phyloP scores from a whole-genome alignment of 257 asterid species.

The Plantago major region DNA sequence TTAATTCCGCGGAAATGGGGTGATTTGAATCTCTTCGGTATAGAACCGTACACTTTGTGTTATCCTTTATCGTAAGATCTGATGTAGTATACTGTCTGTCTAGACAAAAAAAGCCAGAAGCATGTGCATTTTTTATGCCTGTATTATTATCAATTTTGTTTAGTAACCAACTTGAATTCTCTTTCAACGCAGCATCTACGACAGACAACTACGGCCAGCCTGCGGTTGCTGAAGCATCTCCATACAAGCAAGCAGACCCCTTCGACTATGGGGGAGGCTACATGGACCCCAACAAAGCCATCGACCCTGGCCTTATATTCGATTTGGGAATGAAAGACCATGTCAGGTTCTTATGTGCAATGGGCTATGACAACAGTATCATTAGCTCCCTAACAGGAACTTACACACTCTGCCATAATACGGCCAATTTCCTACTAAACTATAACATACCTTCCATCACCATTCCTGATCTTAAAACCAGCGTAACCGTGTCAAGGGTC shows the following conservation, averaged over 20 bases:
- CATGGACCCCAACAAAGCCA: slow-evolving; percentile 36
- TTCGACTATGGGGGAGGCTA: slow-evolving; percentile 37
- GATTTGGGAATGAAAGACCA: slow-evolving; percentile 21
- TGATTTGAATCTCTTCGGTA: too few species aligned
- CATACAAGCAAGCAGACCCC: slow-evolving; percentile 36
- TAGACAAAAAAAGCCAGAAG: too few species aligned
- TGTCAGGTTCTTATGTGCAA: slow-evolving; percentile 27
- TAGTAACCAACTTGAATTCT: background rate
- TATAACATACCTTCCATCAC: slow-evolving; percentile 35
- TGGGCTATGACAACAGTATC: slow-evolving; percentile 29
- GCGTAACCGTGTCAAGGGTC: slow-evolving; percentile 25
- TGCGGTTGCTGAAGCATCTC: slow-evolving; percentile 37
- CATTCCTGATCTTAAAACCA: slow-evolving; percentile 27
- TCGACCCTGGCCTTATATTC: slow-evolving; percentile 33
- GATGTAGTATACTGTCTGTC: too few species aligned
- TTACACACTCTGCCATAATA: slow-evolving; percentile 6
- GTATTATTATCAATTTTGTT: too few species aligned
- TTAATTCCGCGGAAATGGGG: too few species aligned
- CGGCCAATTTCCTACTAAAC: slow-evolving; percentile 20
- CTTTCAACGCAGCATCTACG: slow-evolving; percentile 20
- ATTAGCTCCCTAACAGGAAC: slow-evolving; percentile 19
- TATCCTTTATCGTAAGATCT: too few species aligned
- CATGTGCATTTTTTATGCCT: too few species aligned
- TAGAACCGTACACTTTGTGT: too few species aligned
- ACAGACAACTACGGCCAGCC: slow-evolving; percentile 26